Base-by-base conservation (phyloP, 2,329 filamentous ascomycete genomes). In the Penicillium sp. region DNA sequence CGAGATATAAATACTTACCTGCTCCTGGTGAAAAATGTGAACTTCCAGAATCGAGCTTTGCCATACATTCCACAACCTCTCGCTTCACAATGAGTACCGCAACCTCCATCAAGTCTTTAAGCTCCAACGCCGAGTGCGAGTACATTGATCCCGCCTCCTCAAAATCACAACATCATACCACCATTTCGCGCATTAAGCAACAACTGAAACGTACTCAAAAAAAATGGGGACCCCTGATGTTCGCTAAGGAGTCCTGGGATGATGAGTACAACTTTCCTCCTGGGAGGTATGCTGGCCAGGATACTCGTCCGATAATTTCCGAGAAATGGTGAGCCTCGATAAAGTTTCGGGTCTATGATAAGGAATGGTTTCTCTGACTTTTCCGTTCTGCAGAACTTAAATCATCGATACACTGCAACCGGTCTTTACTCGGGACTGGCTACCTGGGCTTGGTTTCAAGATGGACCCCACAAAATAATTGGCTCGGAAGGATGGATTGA, bases 271-370 rank as follows among this genome's bases (percentile, higher is more conserved):
- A 61, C 26, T 65, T 66, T 50, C 56, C 60, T 41, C 46, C 53
- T 11, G 56, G 59, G 15, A 55, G 58, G 29, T 61, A 57, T 52
- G 59, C 55, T 2, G 61, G 63, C 1, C 61, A 65, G 40, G 58
- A 96, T 14, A 18, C 22, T 9, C 37, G 37, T n/a, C n/a, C n/a
- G 37, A 14, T 40, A 5, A 40, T 40, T 12, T 14, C 11, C 9
- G 7, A 40, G 2, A 22, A 40, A 22, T 40, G 37, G 37, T 40
- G n/a, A 40, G 37, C 4, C 8, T 40, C n/a, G 37, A 20, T 18
- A 20, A 40, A 40, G n/a, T 22, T 22, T 5, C 18, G 37, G n/a
- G 14, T 12, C 18, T 20, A 22, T 12, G 5, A 22, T 11, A 40
- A 40, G 18, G 1, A 40, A 20, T 9, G 22, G 11, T 6, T 2